Conservation (phyloP, 352 stramenopile genomes). For the Thalassiosira delicatula region DNA sequence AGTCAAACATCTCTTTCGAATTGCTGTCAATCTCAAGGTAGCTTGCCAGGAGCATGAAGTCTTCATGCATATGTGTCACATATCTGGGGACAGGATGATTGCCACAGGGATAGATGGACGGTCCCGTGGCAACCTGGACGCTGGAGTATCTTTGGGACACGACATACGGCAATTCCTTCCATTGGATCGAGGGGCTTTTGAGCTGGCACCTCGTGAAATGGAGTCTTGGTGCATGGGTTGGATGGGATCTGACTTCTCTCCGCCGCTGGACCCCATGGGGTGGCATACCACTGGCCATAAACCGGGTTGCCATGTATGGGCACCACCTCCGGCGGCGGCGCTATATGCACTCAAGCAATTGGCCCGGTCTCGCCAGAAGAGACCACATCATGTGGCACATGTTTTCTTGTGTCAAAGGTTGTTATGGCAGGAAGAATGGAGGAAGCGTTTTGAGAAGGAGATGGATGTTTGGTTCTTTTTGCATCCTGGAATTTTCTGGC, state of each 20-base stretch:
- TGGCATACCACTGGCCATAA: constrained; percentile 20
- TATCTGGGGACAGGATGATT: constrained; percentile 40
- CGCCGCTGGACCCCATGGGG: neutral
- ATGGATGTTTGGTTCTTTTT: constrained; percentile 41
- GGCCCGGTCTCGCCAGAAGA: constrained; percentile 10
- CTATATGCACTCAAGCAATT: constrained; percentile 30
- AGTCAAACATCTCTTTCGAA: constrained; percentile 21
- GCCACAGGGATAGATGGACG: constrained; percentile 34
- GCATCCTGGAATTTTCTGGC: constrained; percentile 17
- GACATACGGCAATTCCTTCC: constrained; percentile 23
- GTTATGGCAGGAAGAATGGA: constrained; percentile 40
- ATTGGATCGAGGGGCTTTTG: neutral
- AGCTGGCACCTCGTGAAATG: neutral
- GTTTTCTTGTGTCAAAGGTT: constrained; percentile 28
- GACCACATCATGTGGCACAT: constrained; percentile 12
- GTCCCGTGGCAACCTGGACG: constrained; percentile 32
- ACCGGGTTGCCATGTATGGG: constrained; percentile 27
- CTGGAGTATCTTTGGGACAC: constrained; percentile 30
- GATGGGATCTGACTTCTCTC: constrained; percentile 2
- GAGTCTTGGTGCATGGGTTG: neutral
- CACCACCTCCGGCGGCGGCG: constrained; percentile 23
- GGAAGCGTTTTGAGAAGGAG: constrained; percentile 40
- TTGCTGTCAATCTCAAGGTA: constrained; percentile 29
- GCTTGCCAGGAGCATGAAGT: constrained; percentile 25
- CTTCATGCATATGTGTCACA: constrained; percentile 20